A percentile compares a stretch with the other conserved stretches of the same genome.
These are phyloP conservation scores for Barnettozyma pratensis DNA, from an alignment of 805 yeast genomes.

Conservation along the genomic window DNA sequence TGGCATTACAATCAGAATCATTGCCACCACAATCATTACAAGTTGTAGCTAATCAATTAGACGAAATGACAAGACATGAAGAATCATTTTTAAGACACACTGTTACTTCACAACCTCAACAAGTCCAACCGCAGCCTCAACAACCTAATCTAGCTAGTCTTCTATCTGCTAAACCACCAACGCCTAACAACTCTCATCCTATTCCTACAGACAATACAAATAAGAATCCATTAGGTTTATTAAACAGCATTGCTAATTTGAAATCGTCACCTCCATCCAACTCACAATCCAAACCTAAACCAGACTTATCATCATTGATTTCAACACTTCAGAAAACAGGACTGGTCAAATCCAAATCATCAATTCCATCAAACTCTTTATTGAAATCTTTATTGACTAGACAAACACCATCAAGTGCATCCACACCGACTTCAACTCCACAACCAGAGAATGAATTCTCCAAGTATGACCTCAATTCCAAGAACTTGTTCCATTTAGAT, in stretches of 20 bases:
- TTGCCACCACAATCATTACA: conserved; percentile 27
- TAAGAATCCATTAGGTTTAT: conserved; percentile 14
- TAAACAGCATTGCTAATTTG: conserved; percentile 17
- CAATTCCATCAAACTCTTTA: conserved; percentile 8
- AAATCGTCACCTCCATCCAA: conserved; percentile 10
- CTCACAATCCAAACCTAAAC: conserved; percentile 3
- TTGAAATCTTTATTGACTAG: conserved; percentile 8
- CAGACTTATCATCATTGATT: conserved; percentile 16
- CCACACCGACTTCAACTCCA: not conserved
- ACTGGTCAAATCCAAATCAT: conserved; percentile 12
- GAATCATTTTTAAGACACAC: conserved; percentile 29
- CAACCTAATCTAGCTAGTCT: conserved; percentile 3
- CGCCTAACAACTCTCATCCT: conserved; percentile 1
- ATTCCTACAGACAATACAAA: not conserved
- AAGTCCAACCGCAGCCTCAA: conserved; percentile 1
- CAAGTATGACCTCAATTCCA: conserved; percentile 25
- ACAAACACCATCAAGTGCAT: not conserved
- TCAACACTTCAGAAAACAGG: conserved; percentile 18
- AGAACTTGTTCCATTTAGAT: conserved; percentile 30
- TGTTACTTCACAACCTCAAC: conserved; percentile 14
- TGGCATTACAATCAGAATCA: conserved; percentile 29
- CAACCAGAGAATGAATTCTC: conserved; percentile 11
- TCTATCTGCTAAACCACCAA: not conserved
- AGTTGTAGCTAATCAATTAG: conserved; percentile 35
- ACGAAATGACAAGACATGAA: conserved; percentile 30